These are phyloP conservation scores for Alternaria incomplexa DNA, from an alignment of 2,329 filamentous ascomycete species.

Conservation along the genomic window DNA sequence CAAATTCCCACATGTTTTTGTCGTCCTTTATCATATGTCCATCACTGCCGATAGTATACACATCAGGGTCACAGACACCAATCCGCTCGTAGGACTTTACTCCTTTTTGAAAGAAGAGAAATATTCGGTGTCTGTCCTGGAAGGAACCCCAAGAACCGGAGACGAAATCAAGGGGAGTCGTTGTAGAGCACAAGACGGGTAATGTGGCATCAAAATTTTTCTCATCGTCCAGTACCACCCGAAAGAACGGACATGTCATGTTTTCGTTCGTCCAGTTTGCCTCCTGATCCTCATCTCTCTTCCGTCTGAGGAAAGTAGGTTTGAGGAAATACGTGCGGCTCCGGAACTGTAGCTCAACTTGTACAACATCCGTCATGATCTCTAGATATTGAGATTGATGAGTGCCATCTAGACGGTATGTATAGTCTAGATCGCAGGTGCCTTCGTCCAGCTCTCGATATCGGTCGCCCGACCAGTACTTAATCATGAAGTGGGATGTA, in stretches of 20 bases:
- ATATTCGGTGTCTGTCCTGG: no score
- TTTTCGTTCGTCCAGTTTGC: no score
- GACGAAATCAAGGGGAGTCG: not conserved
- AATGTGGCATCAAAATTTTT: fast-evolving
- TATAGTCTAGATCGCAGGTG: not conserved
- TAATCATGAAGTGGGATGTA: not conserved
- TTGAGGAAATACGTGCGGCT: no score
- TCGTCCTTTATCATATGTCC: no score
- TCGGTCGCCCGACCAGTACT: not conserved
- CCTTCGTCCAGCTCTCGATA: not conserved
- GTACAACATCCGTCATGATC: not conserved
- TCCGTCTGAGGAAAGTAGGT: not conserved
- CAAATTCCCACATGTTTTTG: not conserved
- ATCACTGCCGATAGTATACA: not conserved
- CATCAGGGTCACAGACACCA: fast-evolving
- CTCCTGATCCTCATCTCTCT: not conserved
- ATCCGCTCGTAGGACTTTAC: not conserved
- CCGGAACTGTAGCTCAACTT: not conserved
- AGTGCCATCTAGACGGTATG: fast-evolving
- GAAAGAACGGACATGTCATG: not conserved
- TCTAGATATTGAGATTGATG: not conserved
- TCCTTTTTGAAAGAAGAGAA: no score
- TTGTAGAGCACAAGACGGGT: not conserved
- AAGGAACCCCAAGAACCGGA: not conserved
- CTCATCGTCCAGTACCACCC: not conserved